phyloP scores from a whole-genome alignment of 352 stramenopile species.

The Pilasporangium apinafurcum region DNA sequence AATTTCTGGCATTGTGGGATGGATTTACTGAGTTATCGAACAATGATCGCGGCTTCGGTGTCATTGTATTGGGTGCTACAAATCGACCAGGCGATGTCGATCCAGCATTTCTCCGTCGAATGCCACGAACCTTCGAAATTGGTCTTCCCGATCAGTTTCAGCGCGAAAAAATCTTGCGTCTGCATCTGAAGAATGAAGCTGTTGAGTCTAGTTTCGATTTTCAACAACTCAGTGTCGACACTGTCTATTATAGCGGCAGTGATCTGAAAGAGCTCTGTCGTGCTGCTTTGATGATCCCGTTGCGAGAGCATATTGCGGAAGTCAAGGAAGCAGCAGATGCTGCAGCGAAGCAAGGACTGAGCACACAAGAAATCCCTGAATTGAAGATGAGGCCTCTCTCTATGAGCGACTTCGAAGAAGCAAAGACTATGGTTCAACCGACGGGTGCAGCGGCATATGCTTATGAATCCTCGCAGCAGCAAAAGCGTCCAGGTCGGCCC shows the following conservation, averaged over 20 bases:
- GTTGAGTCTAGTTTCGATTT: constrained; percentile 79
- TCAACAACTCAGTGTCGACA: constrained; percentile 72
- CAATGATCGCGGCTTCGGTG: constrained; percentile 69
- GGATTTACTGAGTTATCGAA: constrained; percentile 87
- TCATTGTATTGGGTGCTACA: constrained; percentile 96
- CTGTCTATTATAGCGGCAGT: constrained; percentile 92
- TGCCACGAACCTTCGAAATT: constrained; percentile 96
- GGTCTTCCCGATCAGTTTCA: constrained; percentile 82
- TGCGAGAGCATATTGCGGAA: constrained; percentile 78
- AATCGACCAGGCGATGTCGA: constrained; percentile 92
- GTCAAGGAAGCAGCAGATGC: constrained; percentile 34
- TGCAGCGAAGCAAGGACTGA: constrained; percentile 14
- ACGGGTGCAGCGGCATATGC: constrained; percentile 76
- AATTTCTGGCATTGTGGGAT: constrained; percentile 98
- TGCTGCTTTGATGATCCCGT: constrained; percentile 81
- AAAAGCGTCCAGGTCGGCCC: constrained; percentile 11
- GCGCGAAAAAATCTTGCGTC: constrained; percentile 90
- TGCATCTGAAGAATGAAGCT: constrained; percentile 89
- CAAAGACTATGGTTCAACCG: constrained; percentile 77
- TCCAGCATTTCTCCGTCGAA: constrained; percentile 92
- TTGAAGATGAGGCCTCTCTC: constrained; percentile 60
- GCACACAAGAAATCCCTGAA: constrained; percentile 9
- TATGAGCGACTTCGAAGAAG: constrained; percentile 84
- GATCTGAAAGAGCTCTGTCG: constrained; percentile 91
- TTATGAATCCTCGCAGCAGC: constrained; percentile 60